Evolutionary conservation across 2,329 filamentous ascomycete genomes (phyloP).

Genomic region (Pseudogymnoascus destructans): DNA sequence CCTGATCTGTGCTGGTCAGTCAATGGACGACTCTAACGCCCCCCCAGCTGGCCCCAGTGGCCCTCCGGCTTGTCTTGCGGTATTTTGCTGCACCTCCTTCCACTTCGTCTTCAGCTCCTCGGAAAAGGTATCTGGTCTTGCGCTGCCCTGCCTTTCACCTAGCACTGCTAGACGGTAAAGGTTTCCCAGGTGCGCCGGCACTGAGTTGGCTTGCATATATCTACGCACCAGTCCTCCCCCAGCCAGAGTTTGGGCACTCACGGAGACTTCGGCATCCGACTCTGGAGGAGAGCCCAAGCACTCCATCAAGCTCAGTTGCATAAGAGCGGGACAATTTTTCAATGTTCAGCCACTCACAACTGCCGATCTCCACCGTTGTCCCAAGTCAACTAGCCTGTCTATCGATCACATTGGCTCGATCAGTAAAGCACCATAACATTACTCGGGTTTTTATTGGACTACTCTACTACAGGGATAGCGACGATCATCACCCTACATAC

Average conservation of each 20-base stretch:
- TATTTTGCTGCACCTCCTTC: not conserved
- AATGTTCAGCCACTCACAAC: conserved; percentile 3
- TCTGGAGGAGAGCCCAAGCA: not conserved
- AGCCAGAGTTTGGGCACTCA: not conserved
- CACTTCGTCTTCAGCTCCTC: not conserved
- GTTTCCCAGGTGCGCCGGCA: not conserved
- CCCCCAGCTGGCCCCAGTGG: not conserved
- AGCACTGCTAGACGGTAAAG: not conserved
- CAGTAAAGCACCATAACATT: no score
- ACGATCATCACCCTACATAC: no score
- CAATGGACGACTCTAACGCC: conserved; percentile 2
- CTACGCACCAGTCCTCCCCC: conserved; percentile 5
- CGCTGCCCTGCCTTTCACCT: not conserved
- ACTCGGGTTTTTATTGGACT: no score
- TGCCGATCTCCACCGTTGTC: not conserved
- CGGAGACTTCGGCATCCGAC: not conserved
- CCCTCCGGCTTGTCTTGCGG: not conserved
- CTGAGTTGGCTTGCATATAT: not conserved
- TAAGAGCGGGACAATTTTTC: conserved; percentile 1
- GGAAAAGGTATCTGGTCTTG: not conserved
- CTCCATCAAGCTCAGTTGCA: conserved; percentile 3
- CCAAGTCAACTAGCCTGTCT: not conserved
- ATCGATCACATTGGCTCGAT: conserved; percentile 2
- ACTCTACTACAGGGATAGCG: no score
- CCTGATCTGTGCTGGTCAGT: conserved; percentile 2